Percentiles rank a stretch among this genome's conserved stretches.
Conservation (phyloP, 1,284 basidiomycete species). For the Ganoderma boninense region DNA sequence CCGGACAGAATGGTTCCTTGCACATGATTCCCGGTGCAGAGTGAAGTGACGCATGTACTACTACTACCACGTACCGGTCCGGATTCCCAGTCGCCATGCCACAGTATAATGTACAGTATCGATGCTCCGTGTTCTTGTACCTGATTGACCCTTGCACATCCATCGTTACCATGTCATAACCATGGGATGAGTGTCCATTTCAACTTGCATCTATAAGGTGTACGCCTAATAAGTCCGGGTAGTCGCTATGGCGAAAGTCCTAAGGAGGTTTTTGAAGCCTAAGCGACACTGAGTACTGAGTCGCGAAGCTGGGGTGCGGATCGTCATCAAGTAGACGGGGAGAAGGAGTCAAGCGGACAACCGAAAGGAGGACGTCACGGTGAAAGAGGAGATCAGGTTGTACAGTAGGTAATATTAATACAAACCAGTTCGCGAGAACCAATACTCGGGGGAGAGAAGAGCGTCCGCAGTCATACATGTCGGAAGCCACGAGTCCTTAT, state of each 20-base stretch:
- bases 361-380: background rate
- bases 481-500: background rate
- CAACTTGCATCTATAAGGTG: background rate
- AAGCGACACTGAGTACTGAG: background rate
- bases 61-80: background rate
- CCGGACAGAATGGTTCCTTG: background rate
- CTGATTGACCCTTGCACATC: conserved; percentile 1
- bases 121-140: background rate
- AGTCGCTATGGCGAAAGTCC: background rate
- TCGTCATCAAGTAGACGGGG: background rate
- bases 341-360: background rate
- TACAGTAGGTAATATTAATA: conserved; percentile 8
- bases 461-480: background rate
- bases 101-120: background rate
- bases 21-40: background rate
- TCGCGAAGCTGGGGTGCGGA: background rate
- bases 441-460: background rate
- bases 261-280: background rate
- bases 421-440: conserved; percentile 1
- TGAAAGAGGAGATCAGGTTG: background rate
- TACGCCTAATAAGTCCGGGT: background rate
- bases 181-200: background rate
- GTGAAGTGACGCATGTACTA: background rate
- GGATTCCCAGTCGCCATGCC: background rate
- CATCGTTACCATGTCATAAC: background rate